Evolutionary conservation across 2,329 filamentous ascomycete genomes (phyloP).

Genomic region (Bipolaris sorokiniana): DNA sequence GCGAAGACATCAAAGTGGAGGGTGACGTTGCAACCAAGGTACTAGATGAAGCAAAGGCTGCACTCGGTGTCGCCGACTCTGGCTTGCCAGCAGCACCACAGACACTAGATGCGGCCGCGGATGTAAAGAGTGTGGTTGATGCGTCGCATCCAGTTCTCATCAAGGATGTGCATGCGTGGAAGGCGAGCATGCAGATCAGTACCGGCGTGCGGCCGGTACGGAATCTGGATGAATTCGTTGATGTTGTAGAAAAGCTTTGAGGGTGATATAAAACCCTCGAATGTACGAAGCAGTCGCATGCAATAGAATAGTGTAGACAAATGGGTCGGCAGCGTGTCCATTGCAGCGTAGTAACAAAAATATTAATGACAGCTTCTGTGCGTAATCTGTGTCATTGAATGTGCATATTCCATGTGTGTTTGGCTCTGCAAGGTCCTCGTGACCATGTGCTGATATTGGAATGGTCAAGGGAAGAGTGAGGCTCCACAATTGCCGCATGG

Average conservation of each 20-base stretch:
- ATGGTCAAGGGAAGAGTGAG: slow-evolving; percentile 8
- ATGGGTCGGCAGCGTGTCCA: background rate
- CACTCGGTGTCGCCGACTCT: slow-evolving; percentile 50
- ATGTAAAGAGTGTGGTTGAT: slow-evolving; percentile 32
- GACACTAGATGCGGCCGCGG: slow-evolving; percentile 36
- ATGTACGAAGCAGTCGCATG: background rate
- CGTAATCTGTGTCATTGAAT: background rate
- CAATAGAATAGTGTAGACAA: background rate
- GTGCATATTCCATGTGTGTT: background rate
- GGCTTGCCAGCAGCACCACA: slow-evolving; percentile 51
- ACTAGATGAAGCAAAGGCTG: slow-evolving; percentile 57
- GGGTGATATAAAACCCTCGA: background rate
- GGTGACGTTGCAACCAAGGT: slow-evolving; percentile 58
- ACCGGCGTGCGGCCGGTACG: slow-evolving; percentile 73
- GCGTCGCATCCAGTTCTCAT: slow-evolving; percentile 64
- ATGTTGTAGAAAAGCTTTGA: slow-evolving; percentile 53
- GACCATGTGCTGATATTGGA: slow-evolving; percentile 19
- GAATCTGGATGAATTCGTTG: slow-evolving; percentile 84
- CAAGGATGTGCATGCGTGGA: slow-evolving; percentile 79
- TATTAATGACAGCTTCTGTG: too few species aligned
- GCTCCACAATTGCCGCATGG: background rate
- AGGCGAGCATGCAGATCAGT: slow-evolving; percentile 74
- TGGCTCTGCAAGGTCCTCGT: slow-evolving; percentile 1
- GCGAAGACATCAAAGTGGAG: slow-evolving; percentile 53
- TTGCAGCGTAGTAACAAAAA: background rate